phyloP scores from a whole-genome alignment of 805 yeast species.

The Candida morakotiae region DNA sequence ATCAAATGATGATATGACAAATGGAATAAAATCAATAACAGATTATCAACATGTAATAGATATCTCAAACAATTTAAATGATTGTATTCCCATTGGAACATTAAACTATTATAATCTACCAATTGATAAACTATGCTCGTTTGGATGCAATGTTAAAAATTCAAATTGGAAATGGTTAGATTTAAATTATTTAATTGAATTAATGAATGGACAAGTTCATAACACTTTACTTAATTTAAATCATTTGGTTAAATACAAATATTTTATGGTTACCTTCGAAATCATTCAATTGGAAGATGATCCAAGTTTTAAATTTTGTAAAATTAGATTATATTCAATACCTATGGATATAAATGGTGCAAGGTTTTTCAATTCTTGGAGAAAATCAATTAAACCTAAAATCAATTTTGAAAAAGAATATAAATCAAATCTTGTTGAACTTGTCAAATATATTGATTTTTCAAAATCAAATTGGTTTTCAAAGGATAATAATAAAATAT shows the following conservation, averaged over 20 bases:
- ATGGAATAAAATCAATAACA: too few species aligned
- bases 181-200: slow-evolving; percentile 29
- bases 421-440: slow-evolving; percentile 24
- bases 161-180: slow-evolving; percentile 59
- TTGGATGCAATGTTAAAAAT: slow-evolving; percentile 20
- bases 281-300: slow-evolving; percentile 12
- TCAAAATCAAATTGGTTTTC: slow-evolving; percentile 9
- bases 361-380: slow-evolving; percentile 28
- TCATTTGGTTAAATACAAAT: slow-evolving; percentile 40
- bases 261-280: slow-evolving; percentile 43
- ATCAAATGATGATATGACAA: too few species aligned
- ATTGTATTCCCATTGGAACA: slow-evolving; percentile 46
- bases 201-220: slow-evolving; percentile 12
- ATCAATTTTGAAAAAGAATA: slow-evolving; percentile 19
- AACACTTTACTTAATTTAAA: slow-evolving; percentile 33
- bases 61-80: slow-evolving; percentile 37
- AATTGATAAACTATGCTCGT: slow-evolving; percentile 24
- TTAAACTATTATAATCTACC: slow-evolving; percentile 44
- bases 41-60: slow-evolving; percentile 23
- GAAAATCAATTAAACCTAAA: slow-evolving; percentile 31
- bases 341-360: slow-evolving; percentile 42
- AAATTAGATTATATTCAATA: slow-evolving; percentile 44
- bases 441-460: slow-evolving; percentile 44
- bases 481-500: background rate
- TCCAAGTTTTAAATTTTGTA: slow-evolving; percentile 13